Evolutionary conservation across 345 rosid genomes (phyloP), one percentile per base, ranked within the genome.

Genomic region (Eucalyptus erythrocorys): DNA sequence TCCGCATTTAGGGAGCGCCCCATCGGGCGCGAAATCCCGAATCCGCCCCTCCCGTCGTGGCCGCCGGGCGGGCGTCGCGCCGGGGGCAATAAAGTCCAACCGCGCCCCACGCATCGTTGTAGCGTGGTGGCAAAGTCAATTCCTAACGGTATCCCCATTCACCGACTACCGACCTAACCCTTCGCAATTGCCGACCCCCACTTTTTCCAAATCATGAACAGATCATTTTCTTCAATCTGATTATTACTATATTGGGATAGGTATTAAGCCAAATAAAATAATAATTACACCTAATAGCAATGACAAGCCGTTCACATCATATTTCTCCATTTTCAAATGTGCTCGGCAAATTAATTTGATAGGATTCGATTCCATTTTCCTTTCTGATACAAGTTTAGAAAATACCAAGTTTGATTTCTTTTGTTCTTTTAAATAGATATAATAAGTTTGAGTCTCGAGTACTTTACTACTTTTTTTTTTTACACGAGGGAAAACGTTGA

Each of bases 81-180:
- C 32, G 27, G n/a, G 86, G 24, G 48, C 66, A 88, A 40, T 34
- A 80, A 53, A 13, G 86, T 88, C 85, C 48, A 24, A 68, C 53
- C 42, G 21, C 22, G 17, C 30, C 30, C 34, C 53, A n/a, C 27
- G 13, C 64, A 22, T 90, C 90, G 92, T 91, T 90, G 87, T 92
- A 89, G 92, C 93, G 94, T 93, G 91, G 88, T 90, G 90, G 88
- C 89, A 91, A 95, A 95, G 99, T 96, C 96, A 96, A 95, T 93
- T 91, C 93, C 93, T 90, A 95, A 96, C 96, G 93, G 97, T 94
- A 93, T 95, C 95, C 95, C 95, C 88, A 92, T 91, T 95, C 94
- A 95, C 96, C 97, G 96, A 95, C 98, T 94, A 92, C 96, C 97
- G 98, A 95, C 97, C 97, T 89, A 89, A 51, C 89, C 82, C 57